Base-by-base conservation (phyloP, 192 early-diverging fungal genomes). In the Linnemannia elongata region DNA sequence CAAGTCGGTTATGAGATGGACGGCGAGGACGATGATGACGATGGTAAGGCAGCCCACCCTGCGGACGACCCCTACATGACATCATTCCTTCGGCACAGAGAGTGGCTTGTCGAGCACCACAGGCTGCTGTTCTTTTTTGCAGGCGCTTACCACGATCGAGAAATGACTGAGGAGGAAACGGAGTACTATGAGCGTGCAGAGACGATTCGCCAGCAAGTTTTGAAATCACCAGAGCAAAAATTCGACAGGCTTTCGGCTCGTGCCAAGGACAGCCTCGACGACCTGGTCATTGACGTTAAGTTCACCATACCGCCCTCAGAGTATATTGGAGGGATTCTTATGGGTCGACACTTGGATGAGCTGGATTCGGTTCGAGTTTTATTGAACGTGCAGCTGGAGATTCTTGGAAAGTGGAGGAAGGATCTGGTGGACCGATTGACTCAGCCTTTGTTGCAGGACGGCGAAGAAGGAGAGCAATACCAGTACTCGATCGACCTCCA, bases 121-220 rank as follows among this genome's bases (percentile, higher is more conserved):
- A 90, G 90, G 8, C 74, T 91, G 18, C 70, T 92, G 49, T 95
- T 92, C 79, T 95, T 92, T 72, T 90, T 88, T 18, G 94, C 94
- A 2, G 89, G 90, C 45, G 79, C 91, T 30, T 89, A 91, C 75
- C 89, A 92, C 68, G 88, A 89, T 38, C 47, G 94, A 74, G 88
- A 89, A 71, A 78, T 89, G 72, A 83, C 90, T 69, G 77, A 72
- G 12, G 75, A 82, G 38, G 93, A 94, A 78, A 90, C 79, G 3
- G 52, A 78, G 20, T 85, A 68, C 27, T 91, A 91, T 47, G 76
- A 90, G 10, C 72, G 45, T 36, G 90, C 90, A 18, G 88, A 90
- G 55, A 76, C 74, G 6, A 54, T 89, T 15, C 87, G 90, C 9
- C 78, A 82, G 18, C 75, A 83, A 30, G 74, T 90, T 30, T 70